phyloP scores from a whole-genome alignment of 148 eudicot species.

The Diospyros lotus region DNA sequence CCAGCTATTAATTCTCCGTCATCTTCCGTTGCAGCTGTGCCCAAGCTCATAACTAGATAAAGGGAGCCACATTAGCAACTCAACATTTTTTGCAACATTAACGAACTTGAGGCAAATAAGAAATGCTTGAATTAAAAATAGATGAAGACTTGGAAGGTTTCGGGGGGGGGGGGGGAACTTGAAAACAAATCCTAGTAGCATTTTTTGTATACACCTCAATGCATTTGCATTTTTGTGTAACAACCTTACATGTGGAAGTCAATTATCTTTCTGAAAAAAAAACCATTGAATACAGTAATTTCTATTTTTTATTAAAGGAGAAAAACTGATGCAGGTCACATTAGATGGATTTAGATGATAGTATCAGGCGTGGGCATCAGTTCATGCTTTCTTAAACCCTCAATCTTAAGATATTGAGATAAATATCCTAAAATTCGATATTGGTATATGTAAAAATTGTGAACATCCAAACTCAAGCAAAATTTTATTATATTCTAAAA shows the following conservation, averaged over 20 bases:
- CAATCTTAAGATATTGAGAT: too few relatives aligned
- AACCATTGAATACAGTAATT: neutral
- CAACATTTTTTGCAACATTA: neutral
- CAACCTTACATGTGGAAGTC: neutral
- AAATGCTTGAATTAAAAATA: neutral
- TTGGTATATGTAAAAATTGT: too few relatives aligned
- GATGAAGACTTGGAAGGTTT: neutral
- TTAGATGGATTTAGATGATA: too few relatives aligned
- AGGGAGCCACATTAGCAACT: neutral
- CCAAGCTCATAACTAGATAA: conserved; percentile 62
- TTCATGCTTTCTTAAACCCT: too few relatives aligned
- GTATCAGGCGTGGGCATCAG: too few relatives aligned
- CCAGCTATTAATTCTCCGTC: conserved; percentile 60
- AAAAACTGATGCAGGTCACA: too few relatives aligned
- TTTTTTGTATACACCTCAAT: neutral
- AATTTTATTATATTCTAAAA: too few relatives aligned
- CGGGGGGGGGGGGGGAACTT: neutral
- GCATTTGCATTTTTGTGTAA: neutral
- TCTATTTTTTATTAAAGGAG: too few relatives aligned
- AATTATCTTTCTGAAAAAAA: neutral
- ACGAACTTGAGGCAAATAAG: neutral
- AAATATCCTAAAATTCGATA: too few relatives aligned
- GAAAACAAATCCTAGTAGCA: neutral
- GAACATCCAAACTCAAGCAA: too few relatives aligned
- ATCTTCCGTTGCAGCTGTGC: conserved; percentile 65